phyloP scores from a whole-genome alignment of 129 eudicot species.

The Flaveria ramosissima region DNA sequence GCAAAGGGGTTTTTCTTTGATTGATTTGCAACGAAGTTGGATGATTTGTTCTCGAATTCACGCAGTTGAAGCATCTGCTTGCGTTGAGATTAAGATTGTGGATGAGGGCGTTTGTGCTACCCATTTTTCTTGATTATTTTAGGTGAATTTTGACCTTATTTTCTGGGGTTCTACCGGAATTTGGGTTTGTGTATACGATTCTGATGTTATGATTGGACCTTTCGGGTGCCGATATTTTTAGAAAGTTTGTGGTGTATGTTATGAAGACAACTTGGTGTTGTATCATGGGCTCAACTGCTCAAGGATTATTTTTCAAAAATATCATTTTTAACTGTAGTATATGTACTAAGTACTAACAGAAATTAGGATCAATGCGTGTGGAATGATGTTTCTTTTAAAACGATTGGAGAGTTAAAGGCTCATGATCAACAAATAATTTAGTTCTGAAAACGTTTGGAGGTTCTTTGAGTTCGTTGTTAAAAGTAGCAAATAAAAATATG shows the following conservation, averaged over 20 bases:
- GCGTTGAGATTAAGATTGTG: conserved; percentile 52
- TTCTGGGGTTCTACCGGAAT: conserved; percentile 18
- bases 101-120: conserved; percentile 61
- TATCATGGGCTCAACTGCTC: too few relatives aligned
- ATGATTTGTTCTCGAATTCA: conserved; percentile 34
- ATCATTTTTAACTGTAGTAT: too few relatives aligned
- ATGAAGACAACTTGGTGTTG: neutral
- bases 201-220: conserved; percentile 21
- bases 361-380: too few relatives aligned
- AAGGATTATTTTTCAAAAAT: too few relatives aligned
- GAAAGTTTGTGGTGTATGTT: conserved; percentile 20
- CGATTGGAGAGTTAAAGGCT: too few relatives aligned
- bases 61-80: conserved; percentile 50
- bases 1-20: conserved; percentile 40
- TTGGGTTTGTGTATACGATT: conserved; percentile 21
- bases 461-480: too few relatives aligned
- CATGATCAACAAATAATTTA: too few relatives aligned
- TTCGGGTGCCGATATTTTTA: conserved; percentile 31
- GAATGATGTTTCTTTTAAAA: too few relatives aligned
- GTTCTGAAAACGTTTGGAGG: too few relatives aligned
- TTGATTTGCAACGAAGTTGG: conserved; percentile 37
- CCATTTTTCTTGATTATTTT: conserved; percentile 41
- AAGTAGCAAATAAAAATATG: too few relatives aligned
- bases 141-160: neutral
- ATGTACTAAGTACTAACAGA: too few relatives aligned